Conservation (phyloP, 2,329 filamentous ascomycete genomes). For the Coniochaeta pulveracea region DNA sequence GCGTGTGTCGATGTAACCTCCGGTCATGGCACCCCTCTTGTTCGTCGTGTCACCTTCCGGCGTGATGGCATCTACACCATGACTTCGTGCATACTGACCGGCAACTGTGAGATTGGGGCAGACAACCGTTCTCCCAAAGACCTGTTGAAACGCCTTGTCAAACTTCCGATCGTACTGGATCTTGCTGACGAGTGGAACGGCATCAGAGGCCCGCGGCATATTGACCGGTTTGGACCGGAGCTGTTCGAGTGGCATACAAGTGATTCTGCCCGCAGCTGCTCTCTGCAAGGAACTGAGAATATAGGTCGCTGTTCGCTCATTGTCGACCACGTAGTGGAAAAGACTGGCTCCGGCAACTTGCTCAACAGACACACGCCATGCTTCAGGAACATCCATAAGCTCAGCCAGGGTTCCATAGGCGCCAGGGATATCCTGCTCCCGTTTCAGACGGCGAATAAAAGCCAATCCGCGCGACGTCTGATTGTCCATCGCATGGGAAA, state of each 20-base stretch:
- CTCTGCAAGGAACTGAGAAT: slow-evolving; percentile 71
- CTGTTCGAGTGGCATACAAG: slow-evolving; percentile 87
- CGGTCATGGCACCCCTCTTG: slow-evolving; percentile 89
- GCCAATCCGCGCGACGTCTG: slow-evolving; percentile 78
- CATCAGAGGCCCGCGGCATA: slow-evolving; percentile 77
- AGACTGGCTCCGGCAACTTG: slow-evolving; percentile 85
- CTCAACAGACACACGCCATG: slow-evolving; percentile 81
- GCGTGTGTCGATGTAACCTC: slow-evolving; percentile 81
- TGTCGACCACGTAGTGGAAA: slow-evolving; percentile 95
- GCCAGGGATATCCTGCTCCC: slow-evolving; percentile 67
- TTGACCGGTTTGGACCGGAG: slow-evolving; percentile 61
- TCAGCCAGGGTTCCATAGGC: slow-evolving; percentile 91
- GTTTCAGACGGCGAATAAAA: slow-evolving; percentile 74
- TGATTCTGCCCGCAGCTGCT: slow-evolving; percentile 74
- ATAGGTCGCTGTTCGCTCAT: slow-evolving; percentile 72
- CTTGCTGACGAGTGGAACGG: slow-evolving; percentile 76
- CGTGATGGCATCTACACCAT: slow-evolving; percentile 86
- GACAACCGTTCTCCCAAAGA: slow-evolving; percentile 91
- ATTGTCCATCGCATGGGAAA: slow-evolving; percentile 81
- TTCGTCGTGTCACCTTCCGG: slow-evolving; percentile 91
- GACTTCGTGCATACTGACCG: slow-evolving; percentile 82
- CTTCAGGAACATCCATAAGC: slow-evolving; percentile 75
- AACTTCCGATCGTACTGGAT: slow-evolving; percentile 67
- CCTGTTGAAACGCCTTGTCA: slow-evolving; percentile 81
- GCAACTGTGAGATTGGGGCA: slow-evolving; percentile 84